Conservation (phyloP, 371 early-diverging fungal species). For the Syncephalastrum contaminatum region DNA sequence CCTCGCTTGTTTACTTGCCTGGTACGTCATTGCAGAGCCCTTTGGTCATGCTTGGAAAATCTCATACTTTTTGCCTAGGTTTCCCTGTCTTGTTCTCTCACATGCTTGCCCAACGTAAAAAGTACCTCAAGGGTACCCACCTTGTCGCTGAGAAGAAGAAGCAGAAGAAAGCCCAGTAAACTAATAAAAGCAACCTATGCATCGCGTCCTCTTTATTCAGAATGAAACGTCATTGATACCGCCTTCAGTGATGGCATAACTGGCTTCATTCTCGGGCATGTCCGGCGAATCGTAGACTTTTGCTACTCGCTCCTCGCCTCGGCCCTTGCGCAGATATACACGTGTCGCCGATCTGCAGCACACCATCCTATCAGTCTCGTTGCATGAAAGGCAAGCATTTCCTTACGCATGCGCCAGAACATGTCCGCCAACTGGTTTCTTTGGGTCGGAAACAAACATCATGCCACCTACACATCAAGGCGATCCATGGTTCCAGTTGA, state of each 20-base stretch:
- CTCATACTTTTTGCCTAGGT: conserved; percentile 27
- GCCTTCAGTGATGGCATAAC: conserved; percentile 34
- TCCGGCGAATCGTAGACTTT: conserved; percentile 91
- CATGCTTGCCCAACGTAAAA: conserved; percentile 87
- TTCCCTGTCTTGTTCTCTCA: conserved; percentile 87
- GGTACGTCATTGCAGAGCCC: conserved; percentile 41
- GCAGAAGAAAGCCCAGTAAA: conserved; percentile 11
- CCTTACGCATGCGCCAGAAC: conserved; percentile 44
- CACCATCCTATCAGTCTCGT: not conserved
- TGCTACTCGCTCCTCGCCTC: conserved; percentile 83
- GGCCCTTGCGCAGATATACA: conserved; percentile 82
- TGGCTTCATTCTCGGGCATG: conserved; percentile 82
- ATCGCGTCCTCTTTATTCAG: conserved; percentile 4
- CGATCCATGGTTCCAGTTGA: conserved; percentile 21
- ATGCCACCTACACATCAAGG: conserved; percentile 30
- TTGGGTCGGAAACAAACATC: conserved; percentile 84
- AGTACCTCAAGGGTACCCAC: conserved; percentile 49
- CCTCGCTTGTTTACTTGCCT: conserved; percentile 68
- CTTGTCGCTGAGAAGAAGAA: conserved; percentile 15
- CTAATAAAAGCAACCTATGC: conserved; percentile 2
- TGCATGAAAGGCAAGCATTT: not conserved
- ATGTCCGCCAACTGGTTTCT: conserved; percentile 86
- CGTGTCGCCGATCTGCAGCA: conserved; percentile 58
- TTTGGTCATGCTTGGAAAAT: not conserved
- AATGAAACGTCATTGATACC: conserved; percentile 34